Percentiles rank a stretch among this genome's conserved stretches.
Conservation (phyloP, 345 rosid genomes). For the Salix exigua region DNA sequence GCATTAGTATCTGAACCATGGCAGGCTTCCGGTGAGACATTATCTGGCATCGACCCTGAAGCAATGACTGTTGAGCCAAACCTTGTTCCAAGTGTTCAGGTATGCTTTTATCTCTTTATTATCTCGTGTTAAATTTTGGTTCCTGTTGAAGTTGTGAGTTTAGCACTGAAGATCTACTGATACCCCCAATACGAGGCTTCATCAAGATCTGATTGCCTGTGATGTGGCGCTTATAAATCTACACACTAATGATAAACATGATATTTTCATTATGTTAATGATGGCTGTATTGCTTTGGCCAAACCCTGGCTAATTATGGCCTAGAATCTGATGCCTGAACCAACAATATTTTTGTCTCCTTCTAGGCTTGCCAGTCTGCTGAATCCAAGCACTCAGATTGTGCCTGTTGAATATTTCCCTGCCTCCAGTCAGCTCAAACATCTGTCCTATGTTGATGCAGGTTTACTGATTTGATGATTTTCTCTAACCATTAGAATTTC, state of each 20-base stretch:
- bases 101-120: constrained; percentile 12
- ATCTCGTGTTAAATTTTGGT: neutral
- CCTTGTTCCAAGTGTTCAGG: constrained; percentile 83
- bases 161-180: neutral
- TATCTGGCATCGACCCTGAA: constrained; percentile 74
- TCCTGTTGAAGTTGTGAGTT: constrained; percentile 1
- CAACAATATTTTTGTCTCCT: neutral
- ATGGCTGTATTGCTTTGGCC: neutral
- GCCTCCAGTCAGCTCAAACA: neutral
- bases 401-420: neutral
- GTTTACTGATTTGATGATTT: constrained; percentile 3
- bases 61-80: constrained; percentile 95
- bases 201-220: neutral
- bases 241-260: neutral
- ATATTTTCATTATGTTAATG: neutral
- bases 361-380: neutral
- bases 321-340: neutral
- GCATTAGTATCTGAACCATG: constrained; percentile 83
- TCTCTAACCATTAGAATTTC: constrained; percentile 16
- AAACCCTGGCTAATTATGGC: neutral
- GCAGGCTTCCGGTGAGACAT: constrained; percentile 70
- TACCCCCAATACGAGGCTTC: neutral
- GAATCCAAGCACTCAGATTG: neutral
- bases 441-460: neutral
- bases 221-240: neutral